Percentiles rank a stretch among this genome's conserved stretches.
Evolutionary conservation across 1,139 yeast species (phyloP).

Genomic region (Suzukiozyma palmioleophila): DNA sequence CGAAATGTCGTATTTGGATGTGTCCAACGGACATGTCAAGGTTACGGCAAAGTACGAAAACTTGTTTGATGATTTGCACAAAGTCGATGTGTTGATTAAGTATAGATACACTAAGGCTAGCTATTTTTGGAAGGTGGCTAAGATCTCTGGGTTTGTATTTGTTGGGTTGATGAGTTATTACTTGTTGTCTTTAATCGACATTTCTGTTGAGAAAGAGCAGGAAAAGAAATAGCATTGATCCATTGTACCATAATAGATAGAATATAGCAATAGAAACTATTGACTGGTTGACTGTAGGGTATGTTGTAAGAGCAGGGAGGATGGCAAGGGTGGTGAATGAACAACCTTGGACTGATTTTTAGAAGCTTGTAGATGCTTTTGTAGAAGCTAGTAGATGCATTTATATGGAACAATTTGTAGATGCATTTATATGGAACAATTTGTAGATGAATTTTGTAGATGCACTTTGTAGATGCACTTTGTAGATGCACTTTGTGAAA

Average conservation of each 20-base stretch:
- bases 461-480: too few relatives aligned
- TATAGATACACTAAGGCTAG: conserved; percentile 57
- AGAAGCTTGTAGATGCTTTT: too few relatives aligned
- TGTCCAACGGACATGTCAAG: conserved; percentile 73
- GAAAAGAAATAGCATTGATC: neutral
- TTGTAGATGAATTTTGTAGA: too few relatives aligned
- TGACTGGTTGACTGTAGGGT: too few relatives aligned
- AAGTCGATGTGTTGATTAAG: conserved; percentile 52
- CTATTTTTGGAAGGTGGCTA: conserved; percentile 60
- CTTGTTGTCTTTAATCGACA: conserved; percentile 37
- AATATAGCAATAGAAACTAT: too few relatives aligned
- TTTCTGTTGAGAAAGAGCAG: conserved; percentile 18
- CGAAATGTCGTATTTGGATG: conserved; percentile 71
- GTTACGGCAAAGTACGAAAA: conserved; percentile 60
- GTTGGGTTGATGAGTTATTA: conserved; percentile 58
- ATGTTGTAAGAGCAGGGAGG: too few relatives aligned
- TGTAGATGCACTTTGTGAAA: too few relatives aligned
- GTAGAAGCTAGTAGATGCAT: too few relatives aligned
- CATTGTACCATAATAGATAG: neutral
- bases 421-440: too few relatives aligned
- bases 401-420: too few relatives aligned
- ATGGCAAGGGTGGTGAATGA: too few relatives aligned
- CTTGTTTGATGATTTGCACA: conserved; percentile 66
- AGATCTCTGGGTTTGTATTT: conserved; percentile 62
- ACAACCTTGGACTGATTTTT: too few relatives aligned